Evolutionary conservation across 805 yeast species (phyloP), one percentile per base, ranked within the genome.

Genomic region (Yarrowia yakushimensis): DNA sequence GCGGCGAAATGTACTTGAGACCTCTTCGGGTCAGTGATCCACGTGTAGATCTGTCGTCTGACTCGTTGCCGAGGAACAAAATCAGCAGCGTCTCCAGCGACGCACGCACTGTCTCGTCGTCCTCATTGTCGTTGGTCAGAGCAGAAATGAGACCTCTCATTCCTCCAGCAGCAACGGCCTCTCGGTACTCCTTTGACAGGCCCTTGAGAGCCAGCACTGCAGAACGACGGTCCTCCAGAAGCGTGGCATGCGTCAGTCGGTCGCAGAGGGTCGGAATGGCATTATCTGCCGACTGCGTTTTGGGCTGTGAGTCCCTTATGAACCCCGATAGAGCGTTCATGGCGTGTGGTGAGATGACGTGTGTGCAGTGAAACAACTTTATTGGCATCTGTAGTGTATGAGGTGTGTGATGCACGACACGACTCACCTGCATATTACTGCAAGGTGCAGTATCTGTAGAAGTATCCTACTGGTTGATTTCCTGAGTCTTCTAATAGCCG

Each of bases 131-230:
- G 43, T 83, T 82, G 41, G 76, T 77, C 57, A 94, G 75, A 0
- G 92, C 84, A 23, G 77, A 72, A 15, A 94, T 80, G 59, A 94
- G 76, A 0, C 91, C 88, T 63, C 90, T 79, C 33, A 92, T 77
- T 1, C 96, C 97, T 64, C 86, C 83, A 34, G 96, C 96, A 48
- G 92, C 90, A 1, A 94, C 97, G 1, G 86, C 79, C 73, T 94
- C 99, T 65, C 99, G 78, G 72, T 87, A 90, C 68, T 90, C 90
- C 63, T 97, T 80, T 64, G 96, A 84, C 72, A 90, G 91, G 42
- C 96, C 88, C 71, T 93, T 92, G 66, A 94, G 77, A 0, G 96
- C 93, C 36, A 93, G 78, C 4, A 93, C 88, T 0, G 98, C 98
- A 1, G 97, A 93, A 61, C 96, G 78, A 65, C 97, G 79, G 74